Evolutionary conservation across 176 grass and related monocot genomes (phyloP), one percentile per base, ranked within the genome.

Genomic region (Carex kokanica): DNA sequence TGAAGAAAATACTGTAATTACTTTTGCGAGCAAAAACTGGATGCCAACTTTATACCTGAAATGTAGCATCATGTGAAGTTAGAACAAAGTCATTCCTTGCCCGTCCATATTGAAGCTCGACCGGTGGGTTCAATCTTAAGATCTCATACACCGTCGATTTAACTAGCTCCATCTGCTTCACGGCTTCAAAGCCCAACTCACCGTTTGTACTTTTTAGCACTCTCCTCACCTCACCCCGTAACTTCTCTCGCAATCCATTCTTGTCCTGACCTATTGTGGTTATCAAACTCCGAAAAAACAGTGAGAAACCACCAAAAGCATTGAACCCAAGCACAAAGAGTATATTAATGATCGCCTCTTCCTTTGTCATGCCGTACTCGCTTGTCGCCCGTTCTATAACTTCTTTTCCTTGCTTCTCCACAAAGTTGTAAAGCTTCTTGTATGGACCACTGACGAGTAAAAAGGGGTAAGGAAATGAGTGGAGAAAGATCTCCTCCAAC

Each of bases 261-360:
- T 45, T 78, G n/a, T 87, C 25, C 0, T 53, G 38, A 52, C 95
- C 95, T 36, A 90, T 14, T 36, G 88, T 86, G 0, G 69, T 80
- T 10, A 94, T 57, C 1, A 98, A 86, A 29, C 24, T 84, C 0
- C 88, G 90, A 9, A 94, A 82, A 86, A 98, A 98, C 1, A 98
- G 82, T 0, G 89, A 93, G 88, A 98, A 98, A 75, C 92, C 92
- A 7, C 90, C 88, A 84, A 94, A 98, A 0, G 95, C 87, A 78
- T 98, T 98, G 90, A 98, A 98, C 0, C 92, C 95, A 0, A 98
- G 90, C 12, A 98, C 88, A 89, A 94, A 98, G 64, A 98, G 90
- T 74, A 94, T 88, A 87, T 98, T 94, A 88, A 94, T 87, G 65
- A 98, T 81, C 53, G 92, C 92, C 60, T 98, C 92, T 0, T 91